phyloP scores from a whole-genome alignment of 2,329 filamentous ascomycete species.

The Hypocrella siamensis region DNA sequence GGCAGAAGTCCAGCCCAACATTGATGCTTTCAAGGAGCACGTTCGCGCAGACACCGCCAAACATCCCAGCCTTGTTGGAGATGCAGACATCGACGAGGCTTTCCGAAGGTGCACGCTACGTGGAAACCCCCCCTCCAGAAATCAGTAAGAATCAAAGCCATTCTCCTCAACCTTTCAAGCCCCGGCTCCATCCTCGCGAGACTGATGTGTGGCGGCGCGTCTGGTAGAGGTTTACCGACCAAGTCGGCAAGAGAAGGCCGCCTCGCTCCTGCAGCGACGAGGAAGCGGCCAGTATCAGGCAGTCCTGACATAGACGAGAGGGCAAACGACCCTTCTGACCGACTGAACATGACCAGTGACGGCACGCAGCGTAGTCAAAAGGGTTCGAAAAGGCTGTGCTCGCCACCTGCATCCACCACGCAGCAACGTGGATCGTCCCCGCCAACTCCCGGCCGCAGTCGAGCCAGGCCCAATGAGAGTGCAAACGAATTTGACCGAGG shows the following conservation, averaged over 20 bases:
- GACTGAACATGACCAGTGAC: slow-evolving; percentile 1
- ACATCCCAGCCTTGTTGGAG: slow-evolving; percentile 8
- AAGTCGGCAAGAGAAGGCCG: not conserved
- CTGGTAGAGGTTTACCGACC: not conserved
- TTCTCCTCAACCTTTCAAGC: too few relatives aligned
- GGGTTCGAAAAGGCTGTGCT: slow-evolving; percentile 12
- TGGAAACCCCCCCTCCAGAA: not conserved
- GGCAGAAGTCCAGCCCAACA: slow-evolving; percentile 8
- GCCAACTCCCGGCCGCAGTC: slow-evolving; percentile 7
- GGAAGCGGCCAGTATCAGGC: slow-evolving; percentile 5
- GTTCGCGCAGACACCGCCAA: slow-evolving; percentile 6
- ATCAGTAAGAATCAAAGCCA: slow-evolving; percentile 1
- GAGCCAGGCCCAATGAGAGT: slow-evolving; percentile 5
- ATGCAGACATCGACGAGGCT: slow-evolving; percentile 11
- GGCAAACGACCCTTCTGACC: slow-evolving; percentile 3
- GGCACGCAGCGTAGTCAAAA: slow-evolving; percentile 5
- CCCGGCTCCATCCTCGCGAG: too few relatives aligned
- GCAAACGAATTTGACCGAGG: slow-evolving; percentile 11
- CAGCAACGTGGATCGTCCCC: slow-evolving; percentile 7
- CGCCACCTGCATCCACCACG: slow-evolving; percentile 10
- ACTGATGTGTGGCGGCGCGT: too few relatives aligned
- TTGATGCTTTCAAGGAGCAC: slow-evolving; percentile 13
- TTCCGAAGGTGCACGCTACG: slow-evolving; percentile 9
- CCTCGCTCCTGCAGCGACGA: not conserved
- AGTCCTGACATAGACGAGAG: slow-evolving; percentile 1